A percentile compares a stretch with the other conserved stretches of the same genome.
Conservation (phyloP, 176 grass and related monocot genomes). For the Oryza nivara region DNA sequence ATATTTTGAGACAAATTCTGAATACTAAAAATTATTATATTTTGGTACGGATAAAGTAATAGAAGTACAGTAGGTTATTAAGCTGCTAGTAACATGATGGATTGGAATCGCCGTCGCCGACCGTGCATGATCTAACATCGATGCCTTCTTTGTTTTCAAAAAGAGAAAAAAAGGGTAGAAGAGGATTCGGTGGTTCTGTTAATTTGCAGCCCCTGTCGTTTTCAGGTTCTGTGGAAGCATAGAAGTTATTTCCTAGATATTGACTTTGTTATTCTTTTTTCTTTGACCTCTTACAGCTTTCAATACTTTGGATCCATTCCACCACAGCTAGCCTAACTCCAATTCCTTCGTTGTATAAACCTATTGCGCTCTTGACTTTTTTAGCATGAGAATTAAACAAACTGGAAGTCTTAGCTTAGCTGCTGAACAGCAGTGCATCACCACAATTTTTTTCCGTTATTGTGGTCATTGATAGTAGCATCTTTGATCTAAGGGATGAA, state of each 20-base stretch:
- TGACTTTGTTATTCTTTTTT: neutral
- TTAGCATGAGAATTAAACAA: neutral
- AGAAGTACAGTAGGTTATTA: too few species aligned
- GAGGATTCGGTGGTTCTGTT: neutral
- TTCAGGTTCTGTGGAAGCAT: neutral
- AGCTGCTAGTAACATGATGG: slow-evolving; percentile 20
- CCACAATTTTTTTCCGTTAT: slow-evolving; percentile 13
- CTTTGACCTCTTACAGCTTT: slow-evolving; percentile 25
- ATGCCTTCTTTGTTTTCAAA: neutral
- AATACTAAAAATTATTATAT: too few species aligned
- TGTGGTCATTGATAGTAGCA: neutral
- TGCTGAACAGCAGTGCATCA: neutral
- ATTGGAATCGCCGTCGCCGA: slow-evolving; percentile 35
- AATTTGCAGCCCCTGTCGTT: neutral
- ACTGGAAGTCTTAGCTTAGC: neutral
- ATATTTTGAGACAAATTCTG: too few species aligned
- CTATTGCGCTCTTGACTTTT: slow-evolving; percentile 36
- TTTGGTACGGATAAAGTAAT: too few species aligned
- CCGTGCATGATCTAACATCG: neutral
- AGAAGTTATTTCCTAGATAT: neutral
- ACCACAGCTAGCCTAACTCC: slow-evolving; percentile 47
- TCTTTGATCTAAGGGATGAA: slow-evolving; percentile 31
- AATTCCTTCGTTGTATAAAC: neutral
- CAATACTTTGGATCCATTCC: neutral
- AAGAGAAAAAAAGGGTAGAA: neutral